phyloP scores from a whole-genome alignment of 1,284 basidiomycete species.

The Cystobasidium pallidum region DNA sequence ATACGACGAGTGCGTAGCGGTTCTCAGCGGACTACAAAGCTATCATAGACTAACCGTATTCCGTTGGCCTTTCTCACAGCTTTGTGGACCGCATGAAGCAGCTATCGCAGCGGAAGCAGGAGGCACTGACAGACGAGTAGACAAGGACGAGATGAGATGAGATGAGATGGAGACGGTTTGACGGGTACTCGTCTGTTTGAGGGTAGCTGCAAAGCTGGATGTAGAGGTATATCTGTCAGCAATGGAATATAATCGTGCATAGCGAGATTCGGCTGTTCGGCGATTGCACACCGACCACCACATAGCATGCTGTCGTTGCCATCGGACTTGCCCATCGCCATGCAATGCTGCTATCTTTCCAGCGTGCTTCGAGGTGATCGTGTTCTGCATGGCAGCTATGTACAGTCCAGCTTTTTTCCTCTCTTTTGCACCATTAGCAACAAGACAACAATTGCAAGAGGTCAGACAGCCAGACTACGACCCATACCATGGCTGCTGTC shows the following conservation, averaged over 20 bases:
- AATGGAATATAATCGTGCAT: no score
- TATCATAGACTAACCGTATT: no score
- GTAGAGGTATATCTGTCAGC: not conserved
- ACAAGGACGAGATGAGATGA: not conserved
- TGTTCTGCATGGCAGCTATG: not conserved
- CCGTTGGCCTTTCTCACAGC: conserved; percentile 22
- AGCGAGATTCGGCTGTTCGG: no score
- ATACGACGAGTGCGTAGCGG: conserved; percentile 52
- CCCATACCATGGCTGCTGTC: conserved; percentile 2
- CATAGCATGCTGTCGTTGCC: no score
- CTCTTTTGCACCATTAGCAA: not conserved
- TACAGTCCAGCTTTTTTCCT: not conserved
- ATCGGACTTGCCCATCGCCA: no score
- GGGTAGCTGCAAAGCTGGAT: not conserved
- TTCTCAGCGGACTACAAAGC: not conserved
- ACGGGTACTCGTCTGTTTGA: not conserved
- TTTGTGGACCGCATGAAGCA: conserved; percentile 44
- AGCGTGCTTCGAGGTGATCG: not conserved
- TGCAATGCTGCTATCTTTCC: no score
- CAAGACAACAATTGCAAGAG: not conserved
- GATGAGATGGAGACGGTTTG: not conserved
- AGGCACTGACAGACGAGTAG: conserved; percentile 26
- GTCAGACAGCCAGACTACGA: not conserved
- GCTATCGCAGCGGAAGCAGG: conserved; percentile 38
- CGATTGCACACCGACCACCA: no score